A percentile compares a stretch with the other conserved stretches of the same genome.
Evolutionary conservation across 73 alveolate genomes (phyloP).

Genomic region (Paramecium bursaria): DNA sequence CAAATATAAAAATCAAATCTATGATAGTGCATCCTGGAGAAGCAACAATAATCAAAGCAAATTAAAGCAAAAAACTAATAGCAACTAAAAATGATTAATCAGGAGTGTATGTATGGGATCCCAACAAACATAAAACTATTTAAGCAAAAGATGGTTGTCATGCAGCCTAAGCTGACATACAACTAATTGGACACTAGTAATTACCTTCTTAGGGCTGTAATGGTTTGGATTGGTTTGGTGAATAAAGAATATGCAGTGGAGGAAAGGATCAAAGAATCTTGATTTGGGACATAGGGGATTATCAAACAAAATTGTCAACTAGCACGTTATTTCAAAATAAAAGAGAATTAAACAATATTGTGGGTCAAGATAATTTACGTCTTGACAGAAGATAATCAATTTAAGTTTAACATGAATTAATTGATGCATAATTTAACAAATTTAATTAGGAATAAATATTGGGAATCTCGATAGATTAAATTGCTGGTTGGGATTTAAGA

Average conservation of each 20-base stretch:
- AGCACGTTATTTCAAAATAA: constrained; percentile 36
- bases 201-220: constrained; percentile 39
- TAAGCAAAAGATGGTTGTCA: constrained; percentile 59
- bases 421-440: constrained; percentile 46
- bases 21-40: constrained; percentile 72
- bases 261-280: constrained; percentile 65
- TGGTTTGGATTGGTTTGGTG: constrained; percentile 64
- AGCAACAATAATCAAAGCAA: constrained; percentile 59
- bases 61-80: constrained; percentile 4
- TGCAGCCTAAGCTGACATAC: constrained; percentile 60
- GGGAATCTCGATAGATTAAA: constrained; percentile 5
- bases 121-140: constrained; percentile 48
- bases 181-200: constrained; percentile 67
- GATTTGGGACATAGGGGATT: constrained; percentile 70
- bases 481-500: constrained; percentile 14
- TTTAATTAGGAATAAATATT: constrained; percentile 28
- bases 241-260: constrained; percentile 69
- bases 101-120: constrained; percentile 66
- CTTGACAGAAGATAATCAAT: constrained; percentile 32
- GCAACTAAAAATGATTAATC: constrained; percentile 63
- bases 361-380: constrained; percentile 29
- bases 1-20: constrained; percentile 44
- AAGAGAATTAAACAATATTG: constrained; percentile 66
- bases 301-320: constrained; percentile 58
- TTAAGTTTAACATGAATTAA: constrained; percentile 36